Evolutionary conservation across 371 early-diverging fungal genomes (phyloP).

Genomic region (Saksenaea oblongispora): DNA sequence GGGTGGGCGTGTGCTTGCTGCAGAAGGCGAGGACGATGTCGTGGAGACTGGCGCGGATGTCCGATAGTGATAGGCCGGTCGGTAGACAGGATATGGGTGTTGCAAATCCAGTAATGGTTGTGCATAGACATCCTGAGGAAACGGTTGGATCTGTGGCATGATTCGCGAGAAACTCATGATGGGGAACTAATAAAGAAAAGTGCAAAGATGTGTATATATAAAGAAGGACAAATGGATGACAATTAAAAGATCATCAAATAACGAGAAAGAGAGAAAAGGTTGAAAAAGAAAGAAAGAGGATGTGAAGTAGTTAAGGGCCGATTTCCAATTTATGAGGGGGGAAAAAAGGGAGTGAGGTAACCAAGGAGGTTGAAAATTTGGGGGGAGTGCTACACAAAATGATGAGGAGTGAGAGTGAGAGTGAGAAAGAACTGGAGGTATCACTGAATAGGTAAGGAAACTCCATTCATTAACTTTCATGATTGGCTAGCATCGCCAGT

Average conservation of each 20-base stretch:
- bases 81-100: conserved; percentile 20
- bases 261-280: conserved; percentile 8
- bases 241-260: not conserved
- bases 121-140: conserved; percentile 21
- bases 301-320: not conserved
- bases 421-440: not conserved
- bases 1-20: not conserved
- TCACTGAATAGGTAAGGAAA: not conserved
- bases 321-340: not conserved
- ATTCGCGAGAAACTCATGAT: conserved; percentile 23
- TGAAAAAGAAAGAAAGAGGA: conserved; percentile 1
- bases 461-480: not conserved
- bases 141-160: conserved; percentile 32
- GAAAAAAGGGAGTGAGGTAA: conserved; percentile 3
- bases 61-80: conserved; percentile 27
- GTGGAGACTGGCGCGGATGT: not conserved
- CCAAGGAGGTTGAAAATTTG: conserved; percentile 5
- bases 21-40: too few relatives aligned
- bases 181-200: not conserved
- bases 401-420: conserved; percentile 7
- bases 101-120: conserved; percentile 13
- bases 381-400: conserved; percentile 8
- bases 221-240: conserved; percentile 4
- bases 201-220: conserved; percentile 3
- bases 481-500: not conserved